A percentile compares a stretch with the other conserved stretches of the same genome.
Conservation (phyloP, 768 basidiomycete species). For the Sistotremastrum suecicum region DNA sequence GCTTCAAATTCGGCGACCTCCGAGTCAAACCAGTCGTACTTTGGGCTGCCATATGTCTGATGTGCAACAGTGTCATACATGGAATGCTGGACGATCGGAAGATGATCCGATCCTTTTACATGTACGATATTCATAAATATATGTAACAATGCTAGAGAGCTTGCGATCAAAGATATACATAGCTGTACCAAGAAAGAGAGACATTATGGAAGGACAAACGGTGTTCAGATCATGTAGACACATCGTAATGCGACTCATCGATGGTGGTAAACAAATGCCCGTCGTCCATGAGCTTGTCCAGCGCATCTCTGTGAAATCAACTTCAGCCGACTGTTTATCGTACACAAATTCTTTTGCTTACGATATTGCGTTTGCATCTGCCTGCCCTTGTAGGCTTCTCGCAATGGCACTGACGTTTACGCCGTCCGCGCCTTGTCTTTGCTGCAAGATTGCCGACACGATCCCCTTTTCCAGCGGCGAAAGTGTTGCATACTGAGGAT, state of each 20-base stretch:
- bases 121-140: too few species aligned
- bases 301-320: conserved; percentile 35
- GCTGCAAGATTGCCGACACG: conserved; percentile 41
- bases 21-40: too few species aligned
- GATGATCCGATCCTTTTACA: too few species aligned
- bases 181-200: too few species aligned
- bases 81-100: too few species aligned
- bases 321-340: background rate
- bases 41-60: too few species aligned
- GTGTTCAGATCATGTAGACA: conserved; percentile 24
- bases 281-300: conserved; percentile 68
- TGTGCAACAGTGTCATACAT: too few species aligned
- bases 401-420: conserved; percentile 63
- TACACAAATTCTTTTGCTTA: conserved; percentile 16
- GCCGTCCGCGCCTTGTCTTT: conserved; percentile 44
- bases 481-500: conserved; percentile 37
- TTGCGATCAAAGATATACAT: too few species aligned
- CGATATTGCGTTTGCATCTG: conserved; percentile 49
- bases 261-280: conserved; percentile 70
- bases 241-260: conserved; percentile 65
- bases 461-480: conserved; percentile 49
- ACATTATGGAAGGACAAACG: too few species aligned
- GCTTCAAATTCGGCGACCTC: too few species aligned
- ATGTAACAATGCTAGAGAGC: too few species aligned
- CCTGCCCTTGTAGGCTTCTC: conserved; percentile 36